Evolutionary conservation across 352 stramenopile species (phyloP).

Genomic region (Peronospora tabacina): DNA sequence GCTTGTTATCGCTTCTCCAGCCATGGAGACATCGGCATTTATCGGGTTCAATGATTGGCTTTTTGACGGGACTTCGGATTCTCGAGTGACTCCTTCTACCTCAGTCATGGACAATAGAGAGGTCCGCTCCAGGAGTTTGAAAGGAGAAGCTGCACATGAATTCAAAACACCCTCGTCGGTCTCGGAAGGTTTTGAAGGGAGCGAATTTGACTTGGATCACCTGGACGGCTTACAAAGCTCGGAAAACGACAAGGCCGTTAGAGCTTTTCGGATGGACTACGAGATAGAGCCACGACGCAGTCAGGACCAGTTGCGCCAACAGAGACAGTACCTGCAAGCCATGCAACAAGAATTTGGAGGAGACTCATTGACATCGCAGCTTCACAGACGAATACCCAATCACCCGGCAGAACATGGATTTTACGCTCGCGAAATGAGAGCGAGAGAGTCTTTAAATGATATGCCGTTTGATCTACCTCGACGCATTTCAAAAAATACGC

Average conservation of each 20-base stretch:
- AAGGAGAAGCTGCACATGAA: slow-evolving; percentile 1
- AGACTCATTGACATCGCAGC: slow-evolving; percentile 14
- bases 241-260: slow-evolving; percentile 13
- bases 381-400: slow-evolving; percentile 18
- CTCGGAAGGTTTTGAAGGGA: slow-evolving; percentile 1
- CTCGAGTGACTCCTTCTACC: not conserved
- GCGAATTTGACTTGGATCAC: slow-evolving; percentile 7
- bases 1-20: slow-evolving; percentile 4
- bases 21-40: slow-evolving; percentile 12
- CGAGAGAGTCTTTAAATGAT: slow-evolving; percentile 4
- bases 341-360: slow-evolving; percentile 18
- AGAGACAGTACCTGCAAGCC: slow-evolving; percentile 28
- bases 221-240: slow-evolving; percentile 4
- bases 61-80: slow-evolving; percentile 9
- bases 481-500: slow-evolving; percentile 37
- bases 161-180: not conserved
- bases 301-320: slow-evolving; percentile 31
- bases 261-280: slow-evolving; percentile 20
- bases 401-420: slow-evolving; percentile 12
- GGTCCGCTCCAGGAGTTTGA: slow-evolving; percentile 4
- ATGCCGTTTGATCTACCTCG: slow-evolving; percentile 15
- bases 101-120: slow-evolving; percentile 1
- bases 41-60: slow-evolving; percentile 23
- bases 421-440: slow-evolving; percentile 19
- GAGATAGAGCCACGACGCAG: slow-evolving; percentile 31